Evolutionary conservation across 495 filamentous ascomycete species (phyloP).

Genomic region (Tricharina praecox): DNA sequence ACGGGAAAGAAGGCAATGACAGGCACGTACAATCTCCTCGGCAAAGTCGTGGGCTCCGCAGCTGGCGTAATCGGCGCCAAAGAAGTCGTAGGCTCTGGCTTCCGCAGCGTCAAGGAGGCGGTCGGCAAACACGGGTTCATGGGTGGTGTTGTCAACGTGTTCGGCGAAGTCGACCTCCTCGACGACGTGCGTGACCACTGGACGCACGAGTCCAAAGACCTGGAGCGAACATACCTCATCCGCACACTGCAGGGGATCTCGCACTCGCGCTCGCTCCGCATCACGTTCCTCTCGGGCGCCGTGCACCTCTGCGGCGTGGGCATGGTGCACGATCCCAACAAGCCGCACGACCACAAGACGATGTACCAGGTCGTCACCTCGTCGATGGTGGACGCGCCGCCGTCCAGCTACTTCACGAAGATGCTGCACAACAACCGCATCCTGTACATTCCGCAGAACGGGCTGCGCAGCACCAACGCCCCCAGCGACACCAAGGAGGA

Average conservation of each 20-base stretch:
- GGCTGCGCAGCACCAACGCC: conserved; percentile 53
- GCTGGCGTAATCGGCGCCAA: conserved; percentile 91
- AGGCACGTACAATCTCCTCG: conserved; percentile 82
- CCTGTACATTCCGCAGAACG: conserved; percentile 80
- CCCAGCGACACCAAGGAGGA: conserved; percentile 90
- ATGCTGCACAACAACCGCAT: conserved; percentile 82
- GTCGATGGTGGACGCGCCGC: conserved; percentile 76
- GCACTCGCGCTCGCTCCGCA: conserved; percentile 79
- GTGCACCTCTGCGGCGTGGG: conserved; percentile 87
- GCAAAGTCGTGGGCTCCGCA: conserved; percentile 82
- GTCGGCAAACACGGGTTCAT: conserved; percentile 89
- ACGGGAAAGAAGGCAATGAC: conserved; percentile 93
- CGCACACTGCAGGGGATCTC: conserved; percentile 87
- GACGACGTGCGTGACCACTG: conserved; percentile 92
- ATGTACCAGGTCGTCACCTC: conserved; percentile 97
- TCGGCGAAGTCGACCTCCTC: conserved; percentile 88
- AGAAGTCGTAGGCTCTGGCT: conserved; percentile 74
- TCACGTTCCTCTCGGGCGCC: conserved; percentile 89
- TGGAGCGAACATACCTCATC: conserved; percentile 92
- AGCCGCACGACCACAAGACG: conserved; percentile 87
- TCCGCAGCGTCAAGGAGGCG: conserved; percentile 84
- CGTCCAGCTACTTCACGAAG: conserved; percentile 68
- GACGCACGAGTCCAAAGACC: conserved; percentile 95
- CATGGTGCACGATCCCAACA: conserved; percentile 80
- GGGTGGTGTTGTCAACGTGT: conserved; percentile 84